A percentile compares a stretch with the other conserved stretches of the same genome.
These are phyloP conservation scores for Malassezia sp. DNA, from an alignment of 1,284 basidiomycete genomes.

Conservation along the genomic window DNA sequence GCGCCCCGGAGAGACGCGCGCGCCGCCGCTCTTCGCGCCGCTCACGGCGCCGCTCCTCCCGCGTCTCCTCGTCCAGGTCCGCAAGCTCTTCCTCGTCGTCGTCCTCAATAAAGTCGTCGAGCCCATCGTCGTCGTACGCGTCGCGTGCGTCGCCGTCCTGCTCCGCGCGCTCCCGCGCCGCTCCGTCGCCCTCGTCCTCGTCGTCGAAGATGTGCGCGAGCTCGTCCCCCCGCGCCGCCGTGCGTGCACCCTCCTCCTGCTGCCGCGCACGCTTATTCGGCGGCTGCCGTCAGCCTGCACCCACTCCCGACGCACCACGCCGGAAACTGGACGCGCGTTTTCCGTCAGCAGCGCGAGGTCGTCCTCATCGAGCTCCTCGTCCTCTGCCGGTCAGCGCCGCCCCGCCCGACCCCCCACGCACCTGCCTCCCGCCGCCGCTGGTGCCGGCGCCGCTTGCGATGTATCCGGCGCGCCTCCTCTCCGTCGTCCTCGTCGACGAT, in stretches of 20 bases:
- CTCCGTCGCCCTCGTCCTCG: conserved; percentile 58
- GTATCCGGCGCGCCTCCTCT: conserved; percentile 55
- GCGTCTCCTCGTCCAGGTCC: conserved; percentile 50
- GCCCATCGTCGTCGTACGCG: conserved; percentile 46
- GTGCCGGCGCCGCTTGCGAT: conserved; percentile 47
- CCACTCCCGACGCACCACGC: too few relatives aligned
- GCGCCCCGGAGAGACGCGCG: conserved; percentile 55
- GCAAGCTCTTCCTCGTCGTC: conserved; percentile 45
- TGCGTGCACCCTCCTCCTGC: conserved; percentile 48
- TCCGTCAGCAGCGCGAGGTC: conserved; percentile 88
- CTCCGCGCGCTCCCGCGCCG: conserved; percentile 20
- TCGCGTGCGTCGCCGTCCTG: conserved; percentile 19
- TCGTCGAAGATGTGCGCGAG: conserved; percentile 65
- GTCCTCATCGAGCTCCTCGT: conserved; percentile 77
- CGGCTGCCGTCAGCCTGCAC: too few relatives aligned
- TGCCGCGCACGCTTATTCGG: conserved; percentile 20
- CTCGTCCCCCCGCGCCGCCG: too few relatives aligned
- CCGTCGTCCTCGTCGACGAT: conserved; percentile 45
- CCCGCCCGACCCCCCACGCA: not conserved
- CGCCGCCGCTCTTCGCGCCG: conserved; percentile 51
- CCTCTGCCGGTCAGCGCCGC: too few relatives aligned
- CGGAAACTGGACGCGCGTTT: conserved; percentile 61
- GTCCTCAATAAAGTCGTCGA: conserved; percentile 70
- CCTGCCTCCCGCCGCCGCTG: conserved; percentile 5
- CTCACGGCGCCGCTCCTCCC: conserved; percentile 60